Conservation (phyloP, 2,329 filamentous ascomycete genomes). For the Reticulascus tulasneorum region DNA sequence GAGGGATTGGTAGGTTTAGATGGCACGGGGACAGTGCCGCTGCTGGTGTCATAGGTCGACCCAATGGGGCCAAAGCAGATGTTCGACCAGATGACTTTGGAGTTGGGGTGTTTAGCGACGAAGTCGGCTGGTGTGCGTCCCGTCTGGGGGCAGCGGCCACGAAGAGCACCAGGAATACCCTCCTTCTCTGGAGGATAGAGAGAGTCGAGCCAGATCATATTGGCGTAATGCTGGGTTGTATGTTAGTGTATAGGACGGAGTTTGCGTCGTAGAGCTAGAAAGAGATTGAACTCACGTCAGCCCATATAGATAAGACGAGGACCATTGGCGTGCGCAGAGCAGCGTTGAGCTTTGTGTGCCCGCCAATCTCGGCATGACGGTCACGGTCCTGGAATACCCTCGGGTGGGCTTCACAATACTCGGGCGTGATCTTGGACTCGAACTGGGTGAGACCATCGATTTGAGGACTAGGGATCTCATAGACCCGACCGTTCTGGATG, state of each 20-base stretch:
- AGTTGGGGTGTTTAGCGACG: conserved; percentile 30
- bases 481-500: conserved; percentile 12
- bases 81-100: conserved; percentile 44
- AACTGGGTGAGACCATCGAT: conserved; percentile 47
- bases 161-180: conserved; percentile 34
- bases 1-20: too few relatives aligned
- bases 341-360: conserved; percentile 48
- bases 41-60: conserved; percentile 27
- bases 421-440: conserved; percentile 50
- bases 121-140: conserved; percentile 42
- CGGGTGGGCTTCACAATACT: conserved; percentile 54
- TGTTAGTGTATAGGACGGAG: background rate
- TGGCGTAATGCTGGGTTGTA: conserved; percentile 42
- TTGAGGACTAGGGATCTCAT: conserved; percentile 15
- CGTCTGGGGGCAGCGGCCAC: conserved; percentile 40
- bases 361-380: conserved; percentile 48
- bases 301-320: conserved; percentile 58
- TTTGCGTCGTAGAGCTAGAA: too few relatives aligned
- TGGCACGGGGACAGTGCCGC: too few relatives aligned
- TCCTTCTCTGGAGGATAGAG: conserved; percentile 39
- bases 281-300: conserved; percentile 36
- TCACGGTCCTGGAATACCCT: conserved; percentile 47
- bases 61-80: conserved; percentile 45
- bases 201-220: conserved; percentile 64
- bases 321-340: conserved; percentile 55